Percentiles rank a stretch among this genome's conserved stretches.
Evolutionary conservation across 768 basidiomycete species (phyloP).

Genomic region (Plicaturopsis crispa): DNA sequence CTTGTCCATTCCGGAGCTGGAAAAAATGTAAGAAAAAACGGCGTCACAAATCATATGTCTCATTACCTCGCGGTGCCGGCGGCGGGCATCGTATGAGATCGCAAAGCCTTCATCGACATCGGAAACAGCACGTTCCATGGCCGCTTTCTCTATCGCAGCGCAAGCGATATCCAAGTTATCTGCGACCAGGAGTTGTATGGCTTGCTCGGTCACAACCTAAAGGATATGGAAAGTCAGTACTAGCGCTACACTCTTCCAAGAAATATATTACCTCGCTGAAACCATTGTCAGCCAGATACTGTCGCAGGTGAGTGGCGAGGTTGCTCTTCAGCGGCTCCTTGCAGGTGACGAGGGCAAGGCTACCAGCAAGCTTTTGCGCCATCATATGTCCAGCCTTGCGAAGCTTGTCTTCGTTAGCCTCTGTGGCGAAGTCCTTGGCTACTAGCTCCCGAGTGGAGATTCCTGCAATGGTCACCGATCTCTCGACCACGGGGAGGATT

Average conservation of each 20-base stretch:
- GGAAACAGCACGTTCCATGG: conserved; percentile 89
- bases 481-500: conserved; percentile 93
- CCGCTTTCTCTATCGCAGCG: conserved; percentile 91
- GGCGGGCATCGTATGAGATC: conserved; percentile 72
- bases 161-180: conserved; percentile 95
- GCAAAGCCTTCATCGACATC: conserved; percentile 91
- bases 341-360: conserved; percentile 94
- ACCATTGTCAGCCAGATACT: conserved; percentile 76
- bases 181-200: conserved; percentile 69
- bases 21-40: conserved; percentile 4
- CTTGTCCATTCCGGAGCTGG: conserved; percentile 58
- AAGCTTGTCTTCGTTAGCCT: conserved; percentile 84
- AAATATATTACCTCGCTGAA: conserved; percentile 63
- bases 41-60: conserved; percentile 6
- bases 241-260: conserved; percentile 2
- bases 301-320: conserved; percentile 82
- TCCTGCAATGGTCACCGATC: conserved; percentile 96
- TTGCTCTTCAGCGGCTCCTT: conserved; percentile 95
- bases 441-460: conserved; percentile 96
- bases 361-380: conserved; percentile 96
- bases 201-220: conserved; percentile 77
- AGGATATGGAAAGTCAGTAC: conserved; percentile 6
- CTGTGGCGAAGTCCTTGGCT: conserved; percentile 92
- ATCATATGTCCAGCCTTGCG: conserved; percentile 90
- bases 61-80: conserved; percentile 81